These are phyloP conservation scores for Paramyrothecium sp. DNA, from an alignment of 2,329 filamentous ascomycete species.

Conservation along the genomic window DNA sequence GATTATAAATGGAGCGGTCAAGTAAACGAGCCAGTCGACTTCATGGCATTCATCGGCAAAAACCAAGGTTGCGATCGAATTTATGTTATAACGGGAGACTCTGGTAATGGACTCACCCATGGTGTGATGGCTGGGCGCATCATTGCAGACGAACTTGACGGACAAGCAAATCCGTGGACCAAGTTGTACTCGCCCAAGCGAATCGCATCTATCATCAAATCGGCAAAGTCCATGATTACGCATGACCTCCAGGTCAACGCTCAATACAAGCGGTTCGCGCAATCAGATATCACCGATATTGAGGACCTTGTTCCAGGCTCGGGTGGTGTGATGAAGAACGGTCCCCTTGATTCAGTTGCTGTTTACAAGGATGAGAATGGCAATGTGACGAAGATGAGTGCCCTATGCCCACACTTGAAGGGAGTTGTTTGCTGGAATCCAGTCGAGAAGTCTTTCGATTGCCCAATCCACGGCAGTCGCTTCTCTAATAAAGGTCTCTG, in stretches of 20 bases:
- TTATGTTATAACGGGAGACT: slow-evolving; percentile 56
- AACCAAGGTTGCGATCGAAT: slow-evolving; percentile 50
- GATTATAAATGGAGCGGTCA: slow-evolving; percentile 60
- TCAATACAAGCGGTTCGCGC: slow-evolving; percentile 53
- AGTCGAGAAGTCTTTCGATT: slow-evolving; percentile 53
- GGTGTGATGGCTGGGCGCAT: slow-evolving; percentile 51
- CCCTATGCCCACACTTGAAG: slow-evolving; percentile 54
- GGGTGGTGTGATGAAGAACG: slow-evolving; percentile 52
- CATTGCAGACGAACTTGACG: slow-evolving; percentile 53
- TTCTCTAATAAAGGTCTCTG: slow-evolving; percentile 21
- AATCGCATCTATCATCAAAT: slow-evolving; percentile 40
- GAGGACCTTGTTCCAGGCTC: slow-evolving; percentile 48
- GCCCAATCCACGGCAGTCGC: slow-evolving; percentile 42
- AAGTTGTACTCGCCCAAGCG: slow-evolving; percentile 50
- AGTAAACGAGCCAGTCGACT: slow-evolving; percentile 53
- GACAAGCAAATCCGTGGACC: slow-evolving; percentile 46
- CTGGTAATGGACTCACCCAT: slow-evolving; percentile 56
- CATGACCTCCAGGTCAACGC: slow-evolving; percentile 55
- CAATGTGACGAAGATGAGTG: slow-evolving; percentile 47
- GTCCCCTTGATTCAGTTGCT: slow-evolving; percentile 43
- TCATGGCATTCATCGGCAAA: slow-evolving; percentile 54
- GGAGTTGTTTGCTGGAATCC: slow-evolving; percentile 57
- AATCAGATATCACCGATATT: slow-evolving; percentile 55
- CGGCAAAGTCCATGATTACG: slow-evolving; percentile 40
- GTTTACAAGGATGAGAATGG: slow-evolving; percentile 57